Base-by-base conservation (phyloP, 2,329 filamentous ascomycete species). In the Epichloe scottii region DNA sequence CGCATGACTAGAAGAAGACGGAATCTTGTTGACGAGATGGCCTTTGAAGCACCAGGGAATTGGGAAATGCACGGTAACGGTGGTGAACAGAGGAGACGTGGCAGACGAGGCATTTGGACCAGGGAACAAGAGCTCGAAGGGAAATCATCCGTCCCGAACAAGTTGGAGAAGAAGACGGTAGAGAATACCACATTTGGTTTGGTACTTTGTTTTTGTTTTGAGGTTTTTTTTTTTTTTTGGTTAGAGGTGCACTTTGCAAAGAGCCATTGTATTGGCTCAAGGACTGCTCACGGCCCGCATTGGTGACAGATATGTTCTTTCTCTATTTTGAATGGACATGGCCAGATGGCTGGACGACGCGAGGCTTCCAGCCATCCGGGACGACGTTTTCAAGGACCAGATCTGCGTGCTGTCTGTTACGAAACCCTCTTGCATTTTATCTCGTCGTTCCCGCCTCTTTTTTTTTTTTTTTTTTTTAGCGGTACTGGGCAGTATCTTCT, bases 1-100 rank as follows among this genome's bases (percentile, higher is more conserved):
- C 49, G 40, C 54, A 48, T 53, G 42, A 42, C 21, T 51, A 47
- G 47, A 50, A 51, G 48, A 39, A 48, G 46, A 49, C 38, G 41
- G 42, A 44, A 30, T 48, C 41, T 38, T 46, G 19, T 44, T 46
- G 50, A 48, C 35, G 40, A 49, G 51, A 47, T 53, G 53, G 47
- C 39, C 42, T 45, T 19, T 44, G 37, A 51, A 54, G 34, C 33
- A 46, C 43, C 19, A 42, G 46, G 42, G 46, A 43, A 39, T n/a
- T 26, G 33, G 45, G 37, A 7, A n/a, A 38, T 14, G 51, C 30
- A 49, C 19, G 46, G 47, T 30, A 30, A 43, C 11, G 35, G 37
- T 21, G 30, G 39, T 48, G 39, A 37, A 37, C 40, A 42, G 46
- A 40, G 40, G 48, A 37, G 42, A 19, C 50, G 34, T 49, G 39